Conservation (phyloP, 1,284 basidiomycete genomes). For the Entoloma clypeatum region DNA sequence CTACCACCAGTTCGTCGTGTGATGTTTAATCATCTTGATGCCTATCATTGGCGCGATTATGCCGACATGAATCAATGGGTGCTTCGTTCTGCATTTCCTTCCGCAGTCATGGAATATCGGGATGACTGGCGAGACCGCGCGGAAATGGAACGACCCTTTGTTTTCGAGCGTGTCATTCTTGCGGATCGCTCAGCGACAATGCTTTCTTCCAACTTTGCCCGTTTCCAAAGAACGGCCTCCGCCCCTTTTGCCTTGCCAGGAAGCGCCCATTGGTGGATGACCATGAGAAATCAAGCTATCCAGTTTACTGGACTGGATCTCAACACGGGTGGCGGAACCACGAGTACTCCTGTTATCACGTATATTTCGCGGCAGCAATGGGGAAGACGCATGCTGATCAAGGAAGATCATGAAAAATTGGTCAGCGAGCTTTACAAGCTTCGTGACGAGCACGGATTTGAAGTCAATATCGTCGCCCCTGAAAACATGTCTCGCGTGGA, state of each 20-base stretch:
- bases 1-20: constrained; percentile 73
- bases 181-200: constrained; percentile 82
- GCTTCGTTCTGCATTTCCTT: constrained; percentile 72
- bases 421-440: constrained; percentile 62
- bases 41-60: constrained; percentile 83
- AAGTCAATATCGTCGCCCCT: constrained; percentile 81
- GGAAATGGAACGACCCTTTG: constrained; percentile 61
- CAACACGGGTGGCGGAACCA: constrained; percentile 34
- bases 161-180: constrained; percentile 81
- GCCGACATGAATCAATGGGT: constrained; percentile 81
- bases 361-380: constrained; percentile 85
- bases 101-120: constrained; percentile 68
- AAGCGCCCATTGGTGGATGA: constrained; percentile 77
- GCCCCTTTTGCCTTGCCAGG: constrained; percentile 73
- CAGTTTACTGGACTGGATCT: constrained; percentile 60
- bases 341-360: constrained; percentile 67
- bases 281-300: constrained; percentile 69
- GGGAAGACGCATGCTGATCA: constrained; percentile 71
- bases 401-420: constrained; percentile 62
- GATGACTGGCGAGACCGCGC: constrained; percentile 79
- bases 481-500: constrained; percentile 76
- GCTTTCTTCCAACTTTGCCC: constrained; percentile 60
- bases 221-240: constrained; percentile 71
- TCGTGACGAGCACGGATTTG: constrained; percentile 70
- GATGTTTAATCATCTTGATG: constrained; percentile 70